These are phyloP conservation scores for Penicillium sp. DNA, from an alignment of 2,329 filamentous ascomycete species.

Conservation along the genomic window DNA sequence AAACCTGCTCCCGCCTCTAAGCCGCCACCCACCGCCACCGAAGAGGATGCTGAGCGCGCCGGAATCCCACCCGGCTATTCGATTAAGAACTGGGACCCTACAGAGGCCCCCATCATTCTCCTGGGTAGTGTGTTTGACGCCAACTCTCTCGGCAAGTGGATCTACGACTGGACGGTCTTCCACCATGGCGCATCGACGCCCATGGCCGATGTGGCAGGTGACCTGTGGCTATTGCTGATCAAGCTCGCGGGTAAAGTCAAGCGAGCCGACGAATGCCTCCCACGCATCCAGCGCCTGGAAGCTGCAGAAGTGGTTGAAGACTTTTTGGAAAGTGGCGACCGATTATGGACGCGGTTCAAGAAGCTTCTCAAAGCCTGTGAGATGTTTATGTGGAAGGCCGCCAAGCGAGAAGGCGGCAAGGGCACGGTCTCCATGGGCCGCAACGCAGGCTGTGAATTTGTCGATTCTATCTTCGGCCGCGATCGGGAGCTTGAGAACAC, in stretches of 20 bases:
- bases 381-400: slow-evolving; percentile 87
- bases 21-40: slow-evolving; percentile 51
- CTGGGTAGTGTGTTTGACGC: slow-evolving; percentile 95
- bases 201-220: slow-evolving; percentile 85
- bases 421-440: slow-evolving; percentile 70
- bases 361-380: slow-evolving; percentile 86
- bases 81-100: slow-evolving; percentile 96
- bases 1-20: slow-evolving; percentile 36
- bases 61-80: slow-evolving; percentile 86
- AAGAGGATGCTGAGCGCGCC: slow-evolving; percentile 58
- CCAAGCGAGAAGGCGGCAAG: slow-evolving; percentile 64
- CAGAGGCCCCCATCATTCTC: slow-evolving; percentile 87
- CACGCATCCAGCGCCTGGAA: slow-evolving; percentile 65
- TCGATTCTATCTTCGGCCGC: slow-evolving; percentile 88
- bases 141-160: slow-evolving; percentile 97
- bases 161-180: slow-evolving; percentile 98
- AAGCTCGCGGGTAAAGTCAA: slow-evolving; percentile 92
- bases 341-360: slow-evolving; percentile 78
- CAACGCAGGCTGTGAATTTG: slow-evolving; percentile 89
- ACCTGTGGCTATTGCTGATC: slow-evolving; percentile 92
- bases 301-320: slow-evolving; percentile 79
- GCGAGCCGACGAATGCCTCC: slow-evolving; percentile 72
- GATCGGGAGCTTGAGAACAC: slow-evolving; percentile 86
- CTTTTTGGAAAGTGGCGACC: slow-evolving; percentile 83
- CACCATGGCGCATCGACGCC: slow-evolving; percentile 74